phyloP scores from a whole-genome alignment of 106 monocot species.

The Dactylorhiza incarnata region DNA sequence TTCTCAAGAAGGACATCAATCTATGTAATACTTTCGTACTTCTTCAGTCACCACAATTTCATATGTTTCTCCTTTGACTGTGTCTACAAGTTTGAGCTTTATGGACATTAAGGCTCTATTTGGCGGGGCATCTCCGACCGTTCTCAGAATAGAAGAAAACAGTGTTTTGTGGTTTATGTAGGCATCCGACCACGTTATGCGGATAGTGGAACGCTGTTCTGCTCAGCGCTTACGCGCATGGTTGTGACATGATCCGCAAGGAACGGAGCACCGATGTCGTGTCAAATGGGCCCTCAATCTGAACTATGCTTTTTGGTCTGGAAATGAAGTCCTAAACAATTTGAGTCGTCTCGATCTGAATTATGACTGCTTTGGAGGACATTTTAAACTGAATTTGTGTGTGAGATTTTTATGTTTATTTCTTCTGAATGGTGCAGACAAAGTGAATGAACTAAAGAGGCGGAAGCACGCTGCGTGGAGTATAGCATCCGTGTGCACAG shows the following conservation, averaged over 20 bases:
- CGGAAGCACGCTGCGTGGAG: conserved; percentile 55
- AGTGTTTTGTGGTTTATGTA: too few relatives aligned
- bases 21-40: conserved; percentile 25
- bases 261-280: too few relatives aligned
- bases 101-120: background rate
- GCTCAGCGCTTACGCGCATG: too few relatives aligned
- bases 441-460: conserved; percentile 44
- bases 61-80: background rate
- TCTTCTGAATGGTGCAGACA: conserved; percentile 26
- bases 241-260: too few relatives aligned
- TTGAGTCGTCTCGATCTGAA: background rate
- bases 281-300: background rate
- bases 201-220: too few relatives aligned
- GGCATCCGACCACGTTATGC: too few relatives aligned
- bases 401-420: background rate
- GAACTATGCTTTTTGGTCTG: background rate
- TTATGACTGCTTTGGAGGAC: background rate
- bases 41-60: background rate
- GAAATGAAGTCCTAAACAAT: background rate
- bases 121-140: too few relatives aligned
- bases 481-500: conserved; percentile 66
- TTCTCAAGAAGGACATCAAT: conserved; percentile 44
- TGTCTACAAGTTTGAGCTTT: background rate
- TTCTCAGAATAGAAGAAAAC: too few relatives aligned
- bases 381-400: background rate